A percentile compares a stretch with the other conserved stretches of the same genome.
Evolutionary conservation across 495 filamentous ascomycete genomes (phyloP).

Genomic region (Aspergillus sparsus): DNA sequence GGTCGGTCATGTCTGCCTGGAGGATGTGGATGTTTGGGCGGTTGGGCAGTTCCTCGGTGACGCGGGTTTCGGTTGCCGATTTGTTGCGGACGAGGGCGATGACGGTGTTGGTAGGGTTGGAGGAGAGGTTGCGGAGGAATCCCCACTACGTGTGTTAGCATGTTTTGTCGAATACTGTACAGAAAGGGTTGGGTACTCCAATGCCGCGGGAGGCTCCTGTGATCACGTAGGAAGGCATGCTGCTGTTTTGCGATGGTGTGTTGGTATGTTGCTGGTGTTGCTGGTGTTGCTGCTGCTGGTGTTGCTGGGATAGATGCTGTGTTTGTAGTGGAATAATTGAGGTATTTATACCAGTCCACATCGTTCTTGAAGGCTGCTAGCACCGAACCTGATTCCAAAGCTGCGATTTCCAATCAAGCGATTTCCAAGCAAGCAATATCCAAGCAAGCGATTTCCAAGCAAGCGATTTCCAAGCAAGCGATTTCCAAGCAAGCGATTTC

Average conservation of each 20-base stretch:
- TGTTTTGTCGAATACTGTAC: background rate
- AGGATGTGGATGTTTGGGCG: slow-evolving; percentile 15
- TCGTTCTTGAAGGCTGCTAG: background rate
- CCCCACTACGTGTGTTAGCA: slow-evolving; percentile 6
- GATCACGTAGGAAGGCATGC: slow-evolving; percentile 14
- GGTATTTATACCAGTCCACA: slow-evolving; percentile 7
- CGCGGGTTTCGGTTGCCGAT: slow-evolving; percentile 7
- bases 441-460: too few relatives aligned
- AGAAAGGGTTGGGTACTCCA: slow-evolving; percentile 7
- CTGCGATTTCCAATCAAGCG: background rate
- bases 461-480: background rate
- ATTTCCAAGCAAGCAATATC: too few relatives aligned
- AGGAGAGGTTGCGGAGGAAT: slow-evolving; percentile 12
- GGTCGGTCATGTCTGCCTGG: slow-evolving; percentile 7
- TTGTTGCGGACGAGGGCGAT: slow-evolving; percentile 18
- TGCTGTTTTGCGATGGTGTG: slow-evolving; percentile 6
- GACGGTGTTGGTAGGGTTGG: slow-evolving; percentile 7
- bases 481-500: slow-evolving; percentile 1
- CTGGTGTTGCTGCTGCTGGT: background rate
- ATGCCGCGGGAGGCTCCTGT: slow-evolving; percentile 15
- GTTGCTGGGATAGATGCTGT: background rate
- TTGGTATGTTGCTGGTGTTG: background rate
- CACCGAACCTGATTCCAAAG: slow-evolving; percentile 8
- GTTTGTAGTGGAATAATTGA: background rate
- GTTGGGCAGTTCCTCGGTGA: slow-evolving; percentile 2